A percentile compares a stretch with the other conserved stretches of the same genome.
These are phyloP conservation scores for Malassezia japonica DNA, from an alignment of 1,284 basidiomycete species.

Conservation along the genomic window DNA sequence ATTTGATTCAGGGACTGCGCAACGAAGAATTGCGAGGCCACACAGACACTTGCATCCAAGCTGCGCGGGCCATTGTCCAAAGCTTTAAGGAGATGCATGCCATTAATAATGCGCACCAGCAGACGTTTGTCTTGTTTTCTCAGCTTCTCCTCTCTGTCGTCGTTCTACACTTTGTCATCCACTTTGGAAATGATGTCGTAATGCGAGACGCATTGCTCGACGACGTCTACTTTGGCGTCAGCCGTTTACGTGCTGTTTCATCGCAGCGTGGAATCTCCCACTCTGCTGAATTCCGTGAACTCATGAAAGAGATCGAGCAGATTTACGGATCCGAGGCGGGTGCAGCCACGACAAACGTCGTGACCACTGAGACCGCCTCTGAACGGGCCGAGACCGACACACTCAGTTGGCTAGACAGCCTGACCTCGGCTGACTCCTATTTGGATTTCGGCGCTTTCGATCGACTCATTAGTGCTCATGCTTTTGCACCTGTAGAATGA, in stretches of 20 bases:
- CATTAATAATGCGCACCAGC: not conserved
- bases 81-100: not conserved
- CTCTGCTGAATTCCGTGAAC: not conserved
- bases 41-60: too few relatives aligned
- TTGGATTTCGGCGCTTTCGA: not conserved
- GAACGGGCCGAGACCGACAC: too few relatives aligned
- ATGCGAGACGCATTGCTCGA: not conserved
- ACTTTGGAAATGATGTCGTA: not conserved
- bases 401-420: too few relatives aligned
- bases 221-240: not conserved
- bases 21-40: not conserved
- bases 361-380: too few relatives aligned
- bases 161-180: not conserved
- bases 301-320: not conserved
- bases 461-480: not conserved
- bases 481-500: not conserved
- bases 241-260: not conserved
- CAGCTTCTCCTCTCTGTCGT: not conserved
- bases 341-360: too few relatives aligned
- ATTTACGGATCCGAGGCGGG: not conserved
- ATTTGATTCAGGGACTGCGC: not conserved
- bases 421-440: too few relatives aligned
- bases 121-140: not conserved
- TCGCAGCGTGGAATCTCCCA: not conserved
- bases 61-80: too few relatives aligned